phyloP scores from a whole-genome alignment of 305 asterid genomes.

The Striga hermonthica region DNA sequence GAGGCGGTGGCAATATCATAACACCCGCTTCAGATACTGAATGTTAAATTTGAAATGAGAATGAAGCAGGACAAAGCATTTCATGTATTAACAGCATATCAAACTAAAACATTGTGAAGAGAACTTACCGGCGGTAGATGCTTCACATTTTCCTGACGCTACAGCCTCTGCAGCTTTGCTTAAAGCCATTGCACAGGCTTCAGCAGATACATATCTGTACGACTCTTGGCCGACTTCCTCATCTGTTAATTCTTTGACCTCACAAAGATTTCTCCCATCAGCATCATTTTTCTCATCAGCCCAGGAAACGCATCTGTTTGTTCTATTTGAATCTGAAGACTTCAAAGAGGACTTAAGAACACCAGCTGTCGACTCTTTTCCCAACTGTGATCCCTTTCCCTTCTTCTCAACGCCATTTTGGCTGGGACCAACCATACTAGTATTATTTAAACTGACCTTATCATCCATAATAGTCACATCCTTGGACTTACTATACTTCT shows the following conservation, averaged over 20 bases:
- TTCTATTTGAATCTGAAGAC: constrained; percentile 53
- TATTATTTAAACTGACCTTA: too few species aligned
- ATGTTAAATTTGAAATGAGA: constrained; percentile 28
- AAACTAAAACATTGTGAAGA: constrained; percentile 20
- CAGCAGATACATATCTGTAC: constrained; percentile 63
- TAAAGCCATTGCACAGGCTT: constrained; percentile 77
- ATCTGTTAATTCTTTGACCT: constrained; percentile 36
- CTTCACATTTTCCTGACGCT: constrained; percentile 59
- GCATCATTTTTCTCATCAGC: constrained; percentile 60
- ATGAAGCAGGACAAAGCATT: constrained; percentile 29
- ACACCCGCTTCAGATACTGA: constrained; percentile 77
- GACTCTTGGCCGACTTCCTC: constrained; percentile 42
- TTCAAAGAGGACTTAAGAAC: constrained; percentile 64
- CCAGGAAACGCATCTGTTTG: constrained; percentile 61
- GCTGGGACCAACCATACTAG: too few species aligned
- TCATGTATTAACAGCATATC: constrained; percentile 19
- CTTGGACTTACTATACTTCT: too few species aligned
- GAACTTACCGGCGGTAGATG: constrained; percentile 63
- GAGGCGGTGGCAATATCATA: constrained; percentile 54
- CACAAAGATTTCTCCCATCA: constrained; percentile 39
- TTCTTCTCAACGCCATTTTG: too few species aligned
- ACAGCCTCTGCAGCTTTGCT: constrained; percentile 76
- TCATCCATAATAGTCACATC: too few species aligned
- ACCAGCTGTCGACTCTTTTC: constrained; percentile 32
- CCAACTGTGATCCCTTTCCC: not conserved